Evolutionary conservation across 106 monocot species (phyloP), one percentile per base, ranked within the genome.

Genomic region (Triglochin maritima): DNA sequence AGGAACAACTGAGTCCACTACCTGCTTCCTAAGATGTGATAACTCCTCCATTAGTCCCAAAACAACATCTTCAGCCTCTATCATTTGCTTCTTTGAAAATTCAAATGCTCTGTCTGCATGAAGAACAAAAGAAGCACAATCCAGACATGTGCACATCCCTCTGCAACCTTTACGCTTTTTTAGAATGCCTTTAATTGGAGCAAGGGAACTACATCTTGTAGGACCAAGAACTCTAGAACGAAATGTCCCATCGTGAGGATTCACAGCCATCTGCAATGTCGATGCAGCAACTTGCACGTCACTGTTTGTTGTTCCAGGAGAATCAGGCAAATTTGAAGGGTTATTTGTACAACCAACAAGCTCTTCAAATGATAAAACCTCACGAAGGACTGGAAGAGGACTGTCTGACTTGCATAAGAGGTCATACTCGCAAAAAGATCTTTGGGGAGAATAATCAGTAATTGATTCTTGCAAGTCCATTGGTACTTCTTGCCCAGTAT

Each of bases 81-180:
- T 42, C 79, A 89, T 75, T 68, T 89, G 89, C 61, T 71, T 86
- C 68, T 71, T 83, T 6, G 89, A 86, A 65, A 89, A 89, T 46
- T 89, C 86, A 70, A 71, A 86, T 44, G 89, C 83, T 63, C 62
- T 76, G 50, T 89, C 74, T 7, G 89, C 89, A 75, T 79, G 72
- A 4, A 77, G 43, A 62, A 78, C 67, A 71, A 79, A 86, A 3
- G 76, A 69, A 47, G 59, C 50, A 75, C 89, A 89, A 17, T 86
- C 83, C 75, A 86, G 71, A 71, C 89, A 89, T 72, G 72, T 66
- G 79, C 89, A 89, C 6, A 71, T 65, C 11, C 89, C 86, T 71
- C 55, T 79, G 51, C 89, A 89, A 8, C 59, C 72, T 72, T 77
- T 79, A 15, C 70, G 56, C 54, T 57, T 83, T 70, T 86, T 89